Percentiles rank a stretch among this genome's conserved stretches.
phyloP scores from a whole-genome alignment of 2,329 filamentous ascomycete species.

The Penicillium freii region DNA sequence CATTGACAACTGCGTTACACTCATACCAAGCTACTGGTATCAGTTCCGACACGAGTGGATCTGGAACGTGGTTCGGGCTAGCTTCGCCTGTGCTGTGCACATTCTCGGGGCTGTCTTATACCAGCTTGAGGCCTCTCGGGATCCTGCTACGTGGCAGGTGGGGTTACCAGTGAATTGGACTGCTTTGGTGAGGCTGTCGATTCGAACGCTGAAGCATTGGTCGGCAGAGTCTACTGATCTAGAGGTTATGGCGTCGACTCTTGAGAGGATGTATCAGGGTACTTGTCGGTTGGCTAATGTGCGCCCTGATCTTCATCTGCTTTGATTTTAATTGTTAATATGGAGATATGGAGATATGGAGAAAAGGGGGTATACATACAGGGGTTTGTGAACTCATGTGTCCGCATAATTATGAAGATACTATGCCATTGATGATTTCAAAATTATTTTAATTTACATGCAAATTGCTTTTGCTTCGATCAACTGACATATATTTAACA shows the following conservation, averaged over 20 bases:
- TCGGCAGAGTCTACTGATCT: constrained; percentile 20
- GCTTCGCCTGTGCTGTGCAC: constrained; percentile 21
- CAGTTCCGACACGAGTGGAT: constrained; percentile 26
- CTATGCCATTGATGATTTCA: neutral
- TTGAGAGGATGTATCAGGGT: constrained; percentile 25
- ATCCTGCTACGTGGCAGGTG: constrained; percentile 8
- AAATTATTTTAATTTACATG: neutral
- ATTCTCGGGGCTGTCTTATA: constrained; percentile 21
- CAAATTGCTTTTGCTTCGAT: neutral
- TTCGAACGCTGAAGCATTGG: constrained; percentile 21
- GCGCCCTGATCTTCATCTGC: constrained; percentile 10
- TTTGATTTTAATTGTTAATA: neutral
- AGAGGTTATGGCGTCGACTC: constrained; percentile 19
- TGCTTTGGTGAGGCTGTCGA: constrained; percentile 19
- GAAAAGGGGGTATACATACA: neutral
- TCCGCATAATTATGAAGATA: neutral
- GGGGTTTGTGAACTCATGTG: neutral
- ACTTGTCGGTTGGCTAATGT: constrained; percentile 22
- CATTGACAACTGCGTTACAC: constrained; percentile 18
- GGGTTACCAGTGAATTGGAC: constrained; percentile 18
- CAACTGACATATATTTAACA: neutral
- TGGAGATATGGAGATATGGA: neutral
- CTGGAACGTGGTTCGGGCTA: constrained; percentile 19
- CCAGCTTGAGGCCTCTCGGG: constrained; percentile 6
- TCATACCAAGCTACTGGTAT: constrained; percentile 23